Base-by-base conservation (phyloP, 1,284 basidiomycete genomes). In the Ustilago trichophora region DNA sequence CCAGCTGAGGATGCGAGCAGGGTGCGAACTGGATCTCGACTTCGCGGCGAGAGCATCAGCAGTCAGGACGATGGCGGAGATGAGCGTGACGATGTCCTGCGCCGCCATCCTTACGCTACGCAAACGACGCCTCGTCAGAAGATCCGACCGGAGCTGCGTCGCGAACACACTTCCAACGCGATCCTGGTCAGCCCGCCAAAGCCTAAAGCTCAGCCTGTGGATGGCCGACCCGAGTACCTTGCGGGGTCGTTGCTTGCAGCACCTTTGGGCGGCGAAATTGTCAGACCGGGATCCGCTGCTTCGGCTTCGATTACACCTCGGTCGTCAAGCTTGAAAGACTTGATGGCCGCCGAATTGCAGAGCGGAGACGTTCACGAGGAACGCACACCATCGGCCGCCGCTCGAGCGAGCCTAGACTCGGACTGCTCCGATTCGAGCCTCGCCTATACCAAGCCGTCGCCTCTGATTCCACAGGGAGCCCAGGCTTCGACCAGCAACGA, bases 401-500 rank as follows among this genome's bases (percentile, higher is more conserved):
- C 32, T 10, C 44, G 53, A 13, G 48, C 35, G 11, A 63, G 60
- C 16, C 6, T 56, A 29, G 53, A 55, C 24, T 56, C 53, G 25
- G 60, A 56, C 10, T 12, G 24, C 2, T 60, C 64, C 3, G 49
- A 57, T 8, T 68, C 64, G 11, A 57, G 58, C 16, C 41, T 68
- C 18, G 64, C 64, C 0, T 68, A 68, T 19, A 68, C 64, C 41
- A 68, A 68, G 32, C 64, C 64, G 10, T 66, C 52, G 16, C 56
- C 63, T 18, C 35, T 62, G 6, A 26, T 52, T 9, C 31, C 29
- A 5, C 53, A 56, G 22, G 33, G 52, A 12, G 46, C 34, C n/a
- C n/a, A n/a, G n/a, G 27, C 0, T 10, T 13, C 3, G n/a, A n/a
- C n/a, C n/a, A n/a, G n/a, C n/a, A n/a, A n/a, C n/a, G n/a, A n/a